A percentile compares a stretch with the other conserved stretches of the same genome.
Conservation (phyloP, 2,329 filamentous ascomycete genomes). For the Trichoderma guizhouense region DNA sequence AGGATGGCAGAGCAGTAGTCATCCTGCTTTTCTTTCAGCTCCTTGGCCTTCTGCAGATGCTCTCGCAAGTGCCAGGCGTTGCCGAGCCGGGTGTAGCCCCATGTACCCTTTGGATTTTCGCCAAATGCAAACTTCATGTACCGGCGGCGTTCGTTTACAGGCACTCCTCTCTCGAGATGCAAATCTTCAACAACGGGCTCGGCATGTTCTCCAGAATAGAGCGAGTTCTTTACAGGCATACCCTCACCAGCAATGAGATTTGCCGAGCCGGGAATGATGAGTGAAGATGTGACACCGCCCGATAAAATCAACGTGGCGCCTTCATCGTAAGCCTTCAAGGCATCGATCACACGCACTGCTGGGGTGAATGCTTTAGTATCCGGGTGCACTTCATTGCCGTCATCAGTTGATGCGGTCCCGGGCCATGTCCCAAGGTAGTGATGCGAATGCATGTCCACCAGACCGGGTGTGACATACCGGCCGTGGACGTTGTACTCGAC, state of each 20-base stretch:
- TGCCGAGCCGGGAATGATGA: slow-evolving; percentile 43
- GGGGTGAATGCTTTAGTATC: slow-evolving; percentile 9
- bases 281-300: slow-evolving; percentile 44
- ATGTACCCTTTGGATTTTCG: slow-evolving; percentile 41
- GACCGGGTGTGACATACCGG: slow-evolving; percentile 41
- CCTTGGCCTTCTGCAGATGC: slow-evolving; percentile 25
- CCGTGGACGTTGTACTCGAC: slow-evolving; percentile 34
- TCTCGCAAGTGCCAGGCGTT: slow-evolving; percentile 39
- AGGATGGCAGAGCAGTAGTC: slow-evolving; percentile 13
- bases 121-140: slow-evolving; percentile 48
- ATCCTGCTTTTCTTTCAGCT: slow-evolving; percentile 19
- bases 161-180: slow-evolving; percentile 39
- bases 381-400: slow-evolving; percentile 38
- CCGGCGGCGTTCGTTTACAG: slow-evolving; percentile 29
- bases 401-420: slow-evolving; percentile 25
- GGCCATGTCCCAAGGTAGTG: slow-evolving; percentile 37
- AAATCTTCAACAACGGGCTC: slow-evolving; percentile 42
- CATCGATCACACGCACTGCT: slow-evolving; percentile 27
- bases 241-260: slow-evolving; percentile 47
- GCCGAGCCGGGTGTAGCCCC: slow-evolving; percentile 39
- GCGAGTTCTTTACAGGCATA: slow-evolving; percentile 39
- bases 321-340: slow-evolving; percentile 40
- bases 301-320: slow-evolving; percentile 38
- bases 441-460: slow-evolving; percentile 47
- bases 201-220: slow-evolving; percentile 31